Conservation (phyloP, 345 rosid genomes). For the Isatis tinctoria region DNA sequence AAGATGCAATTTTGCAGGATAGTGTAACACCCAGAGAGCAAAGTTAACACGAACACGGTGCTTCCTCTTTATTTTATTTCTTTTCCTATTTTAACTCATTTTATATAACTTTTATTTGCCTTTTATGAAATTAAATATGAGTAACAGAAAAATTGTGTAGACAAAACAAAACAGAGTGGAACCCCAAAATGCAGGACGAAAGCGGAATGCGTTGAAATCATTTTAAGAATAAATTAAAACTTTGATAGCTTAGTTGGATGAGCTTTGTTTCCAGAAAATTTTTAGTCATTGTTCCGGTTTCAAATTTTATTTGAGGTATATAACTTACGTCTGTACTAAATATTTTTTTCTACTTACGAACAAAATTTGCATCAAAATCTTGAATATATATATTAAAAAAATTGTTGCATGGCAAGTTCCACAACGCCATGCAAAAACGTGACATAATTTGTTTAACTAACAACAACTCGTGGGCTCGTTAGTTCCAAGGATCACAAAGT, state of each 20-base stretch:
- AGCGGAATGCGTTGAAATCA: background rate
- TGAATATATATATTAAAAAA: background rate
- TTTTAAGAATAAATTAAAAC: background rate
- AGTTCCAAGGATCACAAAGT: background rate
- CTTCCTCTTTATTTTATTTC: slow-evolving; percentile 15
- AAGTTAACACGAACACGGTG: slow-evolving; percentile 27
- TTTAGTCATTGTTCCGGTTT: background rate
- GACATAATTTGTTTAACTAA: background rate
- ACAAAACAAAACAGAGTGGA: slow-evolving; percentile 31
- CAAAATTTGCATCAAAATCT: background rate
- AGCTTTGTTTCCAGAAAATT: background rate
- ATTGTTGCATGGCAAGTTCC: background rate
- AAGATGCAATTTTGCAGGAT: slow-evolving; percentile 30
- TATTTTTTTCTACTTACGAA: background rate
- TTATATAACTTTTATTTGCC: slow-evolving; percentile 6
- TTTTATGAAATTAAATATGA: slow-evolving; percentile 21
- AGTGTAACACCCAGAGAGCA: slow-evolving; percentile 36
- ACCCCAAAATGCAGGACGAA: slow-evolving; percentile 35
- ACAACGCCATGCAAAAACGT: slow-evolving; percentile 8
- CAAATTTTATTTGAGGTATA: background rate
- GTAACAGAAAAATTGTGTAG: slow-evolving; percentile 8
- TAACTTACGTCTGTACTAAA: background rate
- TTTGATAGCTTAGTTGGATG: background rate
- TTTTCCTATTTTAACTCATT: slow-evolving; percentile 1
- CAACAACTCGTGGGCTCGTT: background rate